Evolutionary conservation across 768 basidiomycete genomes (phyloP).

Genomic region (Lactarius pseudohatsudake): DNA sequence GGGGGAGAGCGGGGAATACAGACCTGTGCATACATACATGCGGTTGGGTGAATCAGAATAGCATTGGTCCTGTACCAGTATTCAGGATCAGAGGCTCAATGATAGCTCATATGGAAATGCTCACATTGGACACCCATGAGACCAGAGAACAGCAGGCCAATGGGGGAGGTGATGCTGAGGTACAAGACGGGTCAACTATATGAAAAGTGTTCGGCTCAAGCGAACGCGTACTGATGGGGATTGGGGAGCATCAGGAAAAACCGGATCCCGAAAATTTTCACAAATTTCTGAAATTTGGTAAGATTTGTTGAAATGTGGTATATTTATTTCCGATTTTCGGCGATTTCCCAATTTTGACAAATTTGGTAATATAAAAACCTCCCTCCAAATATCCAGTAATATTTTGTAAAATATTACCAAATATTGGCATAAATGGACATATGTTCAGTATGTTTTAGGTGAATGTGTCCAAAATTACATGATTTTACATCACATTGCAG

Average conservation of each 20-base stretch:
- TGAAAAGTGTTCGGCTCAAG: constrained; percentile 47
- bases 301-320: no score
- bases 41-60: constrained; percentile 16
- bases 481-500: no score
- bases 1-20: constrained; percentile 1
- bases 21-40: constrained; percentile 37
- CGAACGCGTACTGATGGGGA: constrained; percentile 42
- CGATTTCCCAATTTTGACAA: no score
- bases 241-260: constrained; percentile 30
- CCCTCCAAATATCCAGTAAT: no score
- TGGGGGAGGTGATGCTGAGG: constrained; percentile 20
- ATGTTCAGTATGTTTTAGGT: no score
- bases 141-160: constrained; percentile 21
- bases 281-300: no score
- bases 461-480: no score
- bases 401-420: no score
- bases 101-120: background rate
- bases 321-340: no score
- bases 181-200: background rate
- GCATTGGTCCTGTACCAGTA: constrained; percentile 8
- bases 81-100: background rate
- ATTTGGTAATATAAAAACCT: no score
- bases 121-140: constrained; percentile 21
- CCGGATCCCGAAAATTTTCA: no score
- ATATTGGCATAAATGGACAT: no score